Base-by-base conservation (phyloP, 768 basidiomycete genomes). In the Lentinula aciculospora region DNA sequence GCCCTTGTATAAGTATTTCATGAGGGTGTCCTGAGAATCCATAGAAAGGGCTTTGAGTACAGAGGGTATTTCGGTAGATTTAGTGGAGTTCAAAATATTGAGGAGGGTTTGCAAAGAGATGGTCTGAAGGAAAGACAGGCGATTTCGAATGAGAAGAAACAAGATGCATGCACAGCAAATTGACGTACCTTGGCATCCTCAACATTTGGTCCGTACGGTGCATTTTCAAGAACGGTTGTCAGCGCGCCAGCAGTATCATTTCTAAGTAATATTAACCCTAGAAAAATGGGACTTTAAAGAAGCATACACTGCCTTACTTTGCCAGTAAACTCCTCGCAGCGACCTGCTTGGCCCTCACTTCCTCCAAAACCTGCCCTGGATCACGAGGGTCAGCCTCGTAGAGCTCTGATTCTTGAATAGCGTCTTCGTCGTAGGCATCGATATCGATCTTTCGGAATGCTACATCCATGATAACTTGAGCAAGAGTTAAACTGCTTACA, bases 1-100 rank as follows among this genome's bases (percentile, higher is more conserved):
- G 15, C 92, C 95, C 75, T 98, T 98, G 82, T 98, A 98, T 15
- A 98, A 76, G 67, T 96, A 98, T 69, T 95, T 96, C 96, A 97
- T 98, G 55, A 98, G 79, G 31, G 87, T 90, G 67, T 97, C 96
- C 66, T 94, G 92, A 44, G 81, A 74, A 51, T 91, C 88, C 63
- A 80, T 80, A 2, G 86, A 80, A 29, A 98, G 79, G 0, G 78
- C 69, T 65, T 86, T 89, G 69, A 97, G 79, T 50, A 89, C 83
- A 25, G 74, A 73, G 2, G 88, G 78, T 61, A 98, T 92, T 61
- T 98, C 95, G 2, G 91, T 81, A 4, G 93, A 76, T 69, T 96
- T 93, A 12, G 94, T 97, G 58, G 91, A 94, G 78, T 97, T 98
- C 61, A 98, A 82, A 62, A 98, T 92, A 0, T 90, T 86, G 34